phyloP scores from a whole-genome alignment of 495 filamentous ascomycete species.

The Rostrohypoxylon terebratum region DNA sequence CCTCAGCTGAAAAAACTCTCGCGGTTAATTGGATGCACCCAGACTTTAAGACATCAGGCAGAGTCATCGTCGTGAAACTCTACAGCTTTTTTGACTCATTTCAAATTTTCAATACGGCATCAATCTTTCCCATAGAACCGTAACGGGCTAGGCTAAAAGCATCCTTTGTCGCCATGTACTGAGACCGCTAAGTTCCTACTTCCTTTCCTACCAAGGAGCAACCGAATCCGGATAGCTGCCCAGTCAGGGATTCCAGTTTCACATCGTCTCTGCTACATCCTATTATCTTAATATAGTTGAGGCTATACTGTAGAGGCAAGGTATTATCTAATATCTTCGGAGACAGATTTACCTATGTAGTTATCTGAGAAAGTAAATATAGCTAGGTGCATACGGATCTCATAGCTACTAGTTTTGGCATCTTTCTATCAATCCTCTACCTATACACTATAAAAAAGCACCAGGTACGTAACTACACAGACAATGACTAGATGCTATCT shows the following conservation, averaged over 20 bases:
- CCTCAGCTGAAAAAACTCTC: neutral
- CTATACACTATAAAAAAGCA: too few species aligned
- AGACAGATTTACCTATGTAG: neutral
- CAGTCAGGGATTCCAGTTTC: neutral
- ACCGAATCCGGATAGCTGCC: constrained; percentile 39
- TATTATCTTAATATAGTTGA: neutral
- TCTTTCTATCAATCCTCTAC: neutral
- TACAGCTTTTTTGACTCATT: constrained; percentile 23
- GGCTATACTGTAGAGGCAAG: neutral
- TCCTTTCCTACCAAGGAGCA: neutral
- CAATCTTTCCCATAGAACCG: constrained; percentile 5
- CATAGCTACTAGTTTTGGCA: neutral
- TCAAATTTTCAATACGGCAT: constrained; percentile 21
- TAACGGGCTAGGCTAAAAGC: constrained; percentile 12
- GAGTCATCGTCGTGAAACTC: constrained; percentile 8
- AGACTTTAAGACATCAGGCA: neutral
- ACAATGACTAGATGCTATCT: neutral
- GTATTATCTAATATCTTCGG: neutral
- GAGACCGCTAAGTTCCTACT: constrained; percentile 22
- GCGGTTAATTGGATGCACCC: neutral
- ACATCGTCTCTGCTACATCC: neutral
- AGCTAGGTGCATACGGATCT: neutral
- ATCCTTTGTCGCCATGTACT: constrained; percentile 14
- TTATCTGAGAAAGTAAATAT: neutral
- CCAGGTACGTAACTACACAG: neutral